Base-by-base conservation (phyloP, 2,329 filamentous ascomycete genomes). In the Talaromyces rugulosus region DNA sequence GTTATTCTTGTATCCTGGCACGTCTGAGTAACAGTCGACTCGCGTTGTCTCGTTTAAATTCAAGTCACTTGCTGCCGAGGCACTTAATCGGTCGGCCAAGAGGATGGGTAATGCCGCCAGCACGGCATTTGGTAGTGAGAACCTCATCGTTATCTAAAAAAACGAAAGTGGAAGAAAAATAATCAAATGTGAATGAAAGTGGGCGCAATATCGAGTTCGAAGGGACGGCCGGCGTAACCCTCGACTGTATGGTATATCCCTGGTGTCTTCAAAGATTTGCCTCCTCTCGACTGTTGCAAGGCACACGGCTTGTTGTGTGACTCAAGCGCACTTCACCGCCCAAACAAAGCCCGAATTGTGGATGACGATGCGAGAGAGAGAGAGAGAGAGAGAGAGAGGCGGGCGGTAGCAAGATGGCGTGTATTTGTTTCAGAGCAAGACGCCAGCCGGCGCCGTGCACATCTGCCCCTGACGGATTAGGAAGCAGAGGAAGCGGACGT, bases 1-100 rank as follows among this genome's bases (percentile, higher is more conserved):
- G 63, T 81, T 75, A 64, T 82, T 77, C 55, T 74, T 72, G 58
- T 86, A 74, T 2, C 78, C 78, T 55, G 61, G 61, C 23, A 60
- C 36, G 27, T 54, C 47, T 11, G 55, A 58, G 58, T 60, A 63
- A 55, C 58, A 63, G 47, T 60, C 54, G 54, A 63, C 58, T 11
- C 55, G 40, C 16, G 27, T 44, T 42, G 34, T 54, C 51, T 63
- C 56, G 60, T 51, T 61, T 16, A 52, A 62, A 28, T 55, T 23
- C 23, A 23, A 40, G 56, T 53, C 7, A 23, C 23, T 23, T 23
- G 23, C 23, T 23, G 40, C 57, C 11, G 27, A n/a, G 2, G 27
- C 60, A 5, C 34, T n/a, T 30, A 31, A 47, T 28, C 34, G 59
- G n/a, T 50, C 27, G 47, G 42, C 31, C 14, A 61, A 28, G 9